Percentiles rank a stretch among this genome's conserved stretches.
phyloP scores from a whole-genome alignment of 2,329 filamentous ascomycete species.

The Nigrospora osmanthi region DNA sequence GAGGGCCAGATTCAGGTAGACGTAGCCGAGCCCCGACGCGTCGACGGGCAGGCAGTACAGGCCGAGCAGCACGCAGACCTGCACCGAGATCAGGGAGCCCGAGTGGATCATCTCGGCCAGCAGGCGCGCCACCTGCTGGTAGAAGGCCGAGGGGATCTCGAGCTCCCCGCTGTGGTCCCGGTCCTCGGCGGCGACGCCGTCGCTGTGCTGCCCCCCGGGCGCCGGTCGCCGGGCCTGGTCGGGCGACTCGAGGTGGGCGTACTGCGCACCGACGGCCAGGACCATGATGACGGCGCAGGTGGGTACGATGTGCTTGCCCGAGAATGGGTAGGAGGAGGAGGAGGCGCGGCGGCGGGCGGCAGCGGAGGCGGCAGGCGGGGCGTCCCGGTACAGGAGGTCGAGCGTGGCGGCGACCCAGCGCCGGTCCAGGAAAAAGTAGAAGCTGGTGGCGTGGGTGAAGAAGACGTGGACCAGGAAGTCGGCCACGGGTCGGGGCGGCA shows the following conservation, averaged over 20 bases:
- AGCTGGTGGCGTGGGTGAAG: conserved; percentile 38
- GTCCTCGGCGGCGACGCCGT: background rate
- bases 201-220: background rate
- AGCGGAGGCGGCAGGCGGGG: conserved; percentile 3
- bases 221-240: conserved; percentile 4
- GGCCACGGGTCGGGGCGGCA: conserved; percentile 38
- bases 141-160: conserved; percentile 46
- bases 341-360: conserved; percentile 2
- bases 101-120: conserved; percentile 49
- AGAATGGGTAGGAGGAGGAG: no score
- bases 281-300: conserved; percentile 38
- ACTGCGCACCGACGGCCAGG: conserved; percentile 42
- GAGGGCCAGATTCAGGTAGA: conserved; percentile 46
- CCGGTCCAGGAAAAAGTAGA: conserved; percentile 39
- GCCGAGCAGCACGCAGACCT: conserved; percentile 48
- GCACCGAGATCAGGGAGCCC: conserved; percentile 48
- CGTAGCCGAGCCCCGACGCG: conserved; percentile 47
- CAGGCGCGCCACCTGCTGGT: conserved; percentile 45
- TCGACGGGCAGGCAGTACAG: conserved; percentile 48
- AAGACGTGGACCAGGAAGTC: conserved; percentile 38
- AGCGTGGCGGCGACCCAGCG: conserved; percentile 33
- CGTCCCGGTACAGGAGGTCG: conserved; percentile 30
- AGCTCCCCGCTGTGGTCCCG: conserved; percentile 33
- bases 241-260: conserved; percentile 34
- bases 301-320: conserved; percentile 31